These are phyloP conservation scores for Geranomyces variabilis DNA, from an alignment of 192 early-diverging fungal genomes.

Conservation along the genomic window DNA sequence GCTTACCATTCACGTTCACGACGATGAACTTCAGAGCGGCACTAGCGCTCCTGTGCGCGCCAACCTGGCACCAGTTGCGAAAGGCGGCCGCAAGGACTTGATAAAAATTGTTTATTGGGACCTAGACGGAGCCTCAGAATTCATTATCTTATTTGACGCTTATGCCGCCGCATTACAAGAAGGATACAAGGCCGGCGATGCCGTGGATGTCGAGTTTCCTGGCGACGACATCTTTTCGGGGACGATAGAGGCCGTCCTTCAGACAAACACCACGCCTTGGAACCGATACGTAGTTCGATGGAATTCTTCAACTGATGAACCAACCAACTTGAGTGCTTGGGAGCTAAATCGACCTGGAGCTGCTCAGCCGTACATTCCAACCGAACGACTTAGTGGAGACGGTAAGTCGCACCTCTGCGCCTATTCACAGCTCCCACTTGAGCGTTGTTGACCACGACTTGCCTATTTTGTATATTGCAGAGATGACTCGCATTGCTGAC, in stretches of 20 bases:
- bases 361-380: constrained; percentile 7
- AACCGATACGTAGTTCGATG: constrained; percentile 26
- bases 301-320: constrained; percentile 8
- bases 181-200: constrained; percentile 26
- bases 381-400: background rate
- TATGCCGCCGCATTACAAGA: constrained; percentile 13
- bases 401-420: constrained; percentile 2
- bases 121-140: constrained; percentile 31
- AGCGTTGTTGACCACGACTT: no score
- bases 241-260: constrained; percentile 7
- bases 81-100: constrained; percentile 24
- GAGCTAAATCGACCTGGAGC: constrained; percentile 20
- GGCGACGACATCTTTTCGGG: constrained; percentile 15
- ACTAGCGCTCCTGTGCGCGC: background rate
- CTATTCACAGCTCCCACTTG: background rate
- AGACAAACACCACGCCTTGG: constrained; percentile 12
- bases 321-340: constrained; percentile 32
- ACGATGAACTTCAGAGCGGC: background rate
- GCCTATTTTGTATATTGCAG: constrained; percentile 1
- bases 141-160: constrained; percentile 34
- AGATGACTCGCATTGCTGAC: constrained; percentile 13
- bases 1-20: constrained; percentile 22
- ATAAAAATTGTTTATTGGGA: constrained; percentile 31
- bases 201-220: constrained; percentile 19
- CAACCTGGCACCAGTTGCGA: constrained; percentile 8